Evolutionary conservation across 2,329 filamentous ascomycete species (phyloP).

Genomic region (Neocucurbitaria cava): DNA sequence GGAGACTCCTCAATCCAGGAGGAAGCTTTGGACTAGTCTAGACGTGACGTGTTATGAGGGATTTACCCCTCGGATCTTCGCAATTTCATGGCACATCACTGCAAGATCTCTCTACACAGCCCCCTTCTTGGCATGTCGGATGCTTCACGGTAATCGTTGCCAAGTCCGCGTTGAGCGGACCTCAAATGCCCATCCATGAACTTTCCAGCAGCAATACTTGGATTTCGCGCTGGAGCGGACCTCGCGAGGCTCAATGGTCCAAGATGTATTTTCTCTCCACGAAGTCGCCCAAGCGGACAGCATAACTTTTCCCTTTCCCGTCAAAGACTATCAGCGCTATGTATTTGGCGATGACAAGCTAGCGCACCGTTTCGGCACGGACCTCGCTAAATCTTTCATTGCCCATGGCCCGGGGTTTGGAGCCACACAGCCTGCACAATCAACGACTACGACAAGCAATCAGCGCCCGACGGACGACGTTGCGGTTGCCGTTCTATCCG

Average conservation of each 20-base stretch:
- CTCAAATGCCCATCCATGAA: conserved; percentile 24
- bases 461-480: conserved; percentile 20
- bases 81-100: conserved; percentile 12
- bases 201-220: neutral
- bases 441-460: conserved; percentile 10
- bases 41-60: conserved; percentile 16
- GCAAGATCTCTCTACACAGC: conserved; percentile 20
- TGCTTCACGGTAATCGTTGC: conserved; percentile 17
- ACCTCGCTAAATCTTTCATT: conserved; percentile 35
- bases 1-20: neutral
- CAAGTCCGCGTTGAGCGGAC: conserved; percentile 11
- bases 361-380: conserved; percentile 33
- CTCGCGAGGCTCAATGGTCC: conserved; percentile 23
- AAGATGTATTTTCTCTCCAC: conserved; percentile 30
- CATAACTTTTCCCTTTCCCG: conserved; percentile 25
- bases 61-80: conserved; percentile 20
- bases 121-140: conserved; percentile 20
- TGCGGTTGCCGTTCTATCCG: conserved; percentile 34
- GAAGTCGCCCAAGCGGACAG: conserved; percentile 17
- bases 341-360: conserved; percentile 34
- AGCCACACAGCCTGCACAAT: conserved; percentile 5
- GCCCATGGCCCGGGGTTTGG: conserved; percentile 12
- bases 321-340: conserved; percentile 32
- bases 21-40: neutral
- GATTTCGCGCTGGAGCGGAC: conserved; percentile 9